A percentile compares a stretch with the other conserved stretches of the same genome.
Conservation (phyloP, 805 yeast genomes). For the Saturnispora serradocipensis region DNA sequence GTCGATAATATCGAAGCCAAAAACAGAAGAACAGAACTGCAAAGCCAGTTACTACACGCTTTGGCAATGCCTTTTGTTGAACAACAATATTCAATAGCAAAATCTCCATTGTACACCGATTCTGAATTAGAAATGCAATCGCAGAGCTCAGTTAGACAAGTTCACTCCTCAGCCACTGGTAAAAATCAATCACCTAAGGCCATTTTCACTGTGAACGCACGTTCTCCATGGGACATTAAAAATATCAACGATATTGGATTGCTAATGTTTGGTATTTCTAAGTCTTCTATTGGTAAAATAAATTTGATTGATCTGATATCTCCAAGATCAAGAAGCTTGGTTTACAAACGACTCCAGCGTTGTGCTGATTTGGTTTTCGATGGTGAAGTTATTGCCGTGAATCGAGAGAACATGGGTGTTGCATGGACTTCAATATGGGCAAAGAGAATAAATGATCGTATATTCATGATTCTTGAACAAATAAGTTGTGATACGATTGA, state of each 20-base stretch:
- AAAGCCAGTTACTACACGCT: slow-evolving; percentile 46
- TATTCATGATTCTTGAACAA: slow-evolving; percentile 82
- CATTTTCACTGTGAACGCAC: slow-evolving; percentile 66
- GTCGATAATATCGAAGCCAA: slow-evolving; percentile 26
- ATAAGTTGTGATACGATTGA: slow-evolving; percentile 67
- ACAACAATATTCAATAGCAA: slow-evolving; percentile 17
- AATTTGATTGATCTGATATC: slow-evolving; percentile 71
- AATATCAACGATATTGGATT: slow-evolving; percentile 90
- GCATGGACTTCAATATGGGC: slow-evolving; percentile 94
- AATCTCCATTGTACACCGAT: slow-evolving; percentile 7
- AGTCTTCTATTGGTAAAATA: slow-evolving; percentile 48
- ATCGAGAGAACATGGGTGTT: slow-evolving; percentile 51
- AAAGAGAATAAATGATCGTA: slow-evolving; percentile 56
- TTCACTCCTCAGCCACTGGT: slow-evolving; percentile 58
- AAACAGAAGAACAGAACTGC: slow-evolving; percentile 33
- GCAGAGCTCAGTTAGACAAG: slow-evolving; percentile 20
- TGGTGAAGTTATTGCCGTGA: slow-evolving; percentile 79
- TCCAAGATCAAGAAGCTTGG: slow-evolving; percentile 65
- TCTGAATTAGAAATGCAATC: slow-evolving; percentile 4
- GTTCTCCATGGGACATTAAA: slow-evolving; percentile 68
- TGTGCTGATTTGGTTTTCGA: slow-evolving; percentile 50
- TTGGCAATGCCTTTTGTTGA: slow-evolving; percentile 60
- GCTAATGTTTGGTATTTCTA: slow-evolving; percentile 73
- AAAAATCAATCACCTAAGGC: slow-evolving; percentile 73
- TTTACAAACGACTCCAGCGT: slow-evolving; percentile 43